Conservation (phyloP, 2,329 filamentous ascomycete genomes). For the Fusarium sp. region DNA sequence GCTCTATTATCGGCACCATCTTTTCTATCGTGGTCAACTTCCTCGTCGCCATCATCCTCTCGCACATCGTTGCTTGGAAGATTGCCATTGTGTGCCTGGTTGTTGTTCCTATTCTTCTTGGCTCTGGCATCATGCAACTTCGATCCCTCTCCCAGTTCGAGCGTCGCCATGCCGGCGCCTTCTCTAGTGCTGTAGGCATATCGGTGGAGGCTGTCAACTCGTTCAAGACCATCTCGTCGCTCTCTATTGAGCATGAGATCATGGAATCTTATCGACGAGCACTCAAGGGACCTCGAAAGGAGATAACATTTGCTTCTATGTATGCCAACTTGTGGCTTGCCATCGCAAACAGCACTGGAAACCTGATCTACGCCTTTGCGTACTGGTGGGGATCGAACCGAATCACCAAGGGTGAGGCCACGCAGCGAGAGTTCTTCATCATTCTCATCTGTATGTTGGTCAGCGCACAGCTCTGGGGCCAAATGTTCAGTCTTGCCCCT, state of each 20-base stretch:
- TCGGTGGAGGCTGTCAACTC: conserved; percentile 75
- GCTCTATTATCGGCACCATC: conserved; percentile 76
- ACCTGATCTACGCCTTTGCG: conserved; percentile 78
- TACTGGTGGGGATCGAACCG: conserved; percentile 85
- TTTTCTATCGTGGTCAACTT: conserved; percentile 78
- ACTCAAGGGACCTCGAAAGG: conserved; percentile 64
- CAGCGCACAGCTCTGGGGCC: conserved; percentile 78
- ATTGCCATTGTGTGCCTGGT: conserved; percentile 80
- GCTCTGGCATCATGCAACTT: conserved; percentile 77
- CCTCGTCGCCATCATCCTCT: conserved; percentile 74
- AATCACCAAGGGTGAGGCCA: conserved; percentile 74
- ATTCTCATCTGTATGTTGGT: conserved; percentile 79
- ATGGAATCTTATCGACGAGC: conserved; percentile 65
- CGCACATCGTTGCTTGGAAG: conserved; percentile 80
- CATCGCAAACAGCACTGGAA: conserved; percentile 70
- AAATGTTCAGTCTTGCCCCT: conserved; percentile 80
- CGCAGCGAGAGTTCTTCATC: conserved; percentile 78
- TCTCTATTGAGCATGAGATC: conserved; percentile 66
- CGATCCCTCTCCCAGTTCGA: conserved; percentile 72
- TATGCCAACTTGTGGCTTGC: conserved; percentile 71
- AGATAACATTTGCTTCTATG: conserved; percentile 61
- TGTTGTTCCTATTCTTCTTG: conserved; percentile 75
- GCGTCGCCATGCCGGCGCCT: conserved; percentile 72
- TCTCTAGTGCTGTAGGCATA: conserved; percentile 71
- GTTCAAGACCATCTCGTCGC: conserved; percentile 71